Evolutionary conservation across 2,329 filamentous ascomycete genomes (phyloP), one percentile per base, ranked within the genome.

Genomic region (Penicillium sp.): DNA sequence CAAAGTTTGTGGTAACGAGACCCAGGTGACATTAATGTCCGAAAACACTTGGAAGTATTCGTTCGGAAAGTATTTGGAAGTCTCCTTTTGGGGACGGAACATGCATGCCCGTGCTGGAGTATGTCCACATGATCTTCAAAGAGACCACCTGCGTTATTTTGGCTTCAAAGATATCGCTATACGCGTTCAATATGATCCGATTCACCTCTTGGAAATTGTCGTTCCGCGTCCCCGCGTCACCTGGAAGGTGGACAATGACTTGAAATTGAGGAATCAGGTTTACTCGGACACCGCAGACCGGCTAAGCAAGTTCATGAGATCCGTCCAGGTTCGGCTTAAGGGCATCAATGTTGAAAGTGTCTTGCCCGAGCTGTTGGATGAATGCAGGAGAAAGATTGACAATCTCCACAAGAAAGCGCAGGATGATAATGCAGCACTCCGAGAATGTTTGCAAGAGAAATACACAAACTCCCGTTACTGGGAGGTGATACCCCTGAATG

Each of bases 1-100:
- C 73, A 93, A 95, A 60, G 78, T 88, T 28, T 98, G 94, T 67
- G 85, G 88, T 45, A 88, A 88, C 56, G 90, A 97, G 65, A 95
- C 91, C 0, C 87, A 89, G 35, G 84, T 90, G 41, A 86, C 88
- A 56, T 84, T 85, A 29, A 96, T 98, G 89, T 96, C 91, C 1
- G 84, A 90, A 48, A 90, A 83, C 60, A 94, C 90, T 0, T 98
- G 90, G 87, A 96, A 94, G 66, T 98, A 98, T 66, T 98, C 93
- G 0, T 95, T 98, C 62, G 93, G 89, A 9, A 98, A 98, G 68
- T 98, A 97, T 62, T 76, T 98, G n/a, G 93, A 98, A 69, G 76
- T 98, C 13, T 90, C 90, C 2, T 97, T 97, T 67, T 98, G 91
- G 90, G 91, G 90, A 62, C 86, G 82, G 37, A 86, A 88, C 34